Evolutionary conservation across 1,284 basidiomycete species (phyloP), one percentile per base, ranked within the genome.

Genomic region (Hortiboletus rubellus): DNA sequence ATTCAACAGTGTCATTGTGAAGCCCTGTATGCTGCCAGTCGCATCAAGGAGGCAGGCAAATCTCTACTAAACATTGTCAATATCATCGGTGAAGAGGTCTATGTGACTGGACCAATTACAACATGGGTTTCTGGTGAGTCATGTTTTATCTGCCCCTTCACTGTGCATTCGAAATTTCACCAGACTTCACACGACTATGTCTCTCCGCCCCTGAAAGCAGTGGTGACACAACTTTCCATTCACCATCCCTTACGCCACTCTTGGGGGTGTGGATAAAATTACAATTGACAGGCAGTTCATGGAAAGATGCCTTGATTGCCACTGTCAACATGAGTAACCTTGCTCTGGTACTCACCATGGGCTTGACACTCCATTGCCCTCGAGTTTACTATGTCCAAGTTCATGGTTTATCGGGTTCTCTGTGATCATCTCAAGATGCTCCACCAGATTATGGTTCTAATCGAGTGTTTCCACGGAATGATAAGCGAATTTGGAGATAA

Each of bases 221-320:
- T 11, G 12, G 7, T 4, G 9, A 36, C 1, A 2, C n/a, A 30
- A 7, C 9, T 15, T 2, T 14, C 15, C 7, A 3, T 24, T 42
- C 22, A 33, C 3, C 5, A 10, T 34, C 7, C 5, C 17, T 3
- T 0, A 22, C 15, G 6, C 22, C 14, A 5, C 31, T 52, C 3
- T 44, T 59, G 42, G 33, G 5, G 14, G 12, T 10, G 15, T 60
- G 51, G 51, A 34, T 37, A 15, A 58, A 33, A n/a, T 34, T 9
- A 18, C 33, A 37, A 34, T 10, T 50, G 17, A 15, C 12, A 3
- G 7, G 3, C 34, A 0, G 14, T 2, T 43, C 55, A 3, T 58
- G 57, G 57, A 36, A 11, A 33, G 33, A 38, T 27, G 54, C 47
- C 2, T 9, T 58, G 37, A 3, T 9, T 8, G 1, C 44, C 18